These are phyloP conservation scores for Paraconiothyrium brasiliense DNA, from an alignment of 2,329 filamentous ascomycete species.

Conservation along the genomic window DNA sequence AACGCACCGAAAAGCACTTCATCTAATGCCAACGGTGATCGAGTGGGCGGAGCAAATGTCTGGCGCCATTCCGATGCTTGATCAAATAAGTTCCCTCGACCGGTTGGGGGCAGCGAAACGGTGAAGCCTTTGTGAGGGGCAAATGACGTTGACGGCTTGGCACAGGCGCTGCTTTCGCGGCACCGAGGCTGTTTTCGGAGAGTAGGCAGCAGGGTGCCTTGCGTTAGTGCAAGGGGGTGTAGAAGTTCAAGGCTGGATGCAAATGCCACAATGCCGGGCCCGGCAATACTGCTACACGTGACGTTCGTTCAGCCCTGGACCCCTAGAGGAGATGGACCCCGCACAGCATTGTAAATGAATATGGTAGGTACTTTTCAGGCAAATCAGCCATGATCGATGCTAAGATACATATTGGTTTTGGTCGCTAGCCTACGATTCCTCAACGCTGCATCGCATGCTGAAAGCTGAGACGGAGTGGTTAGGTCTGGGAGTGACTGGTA, in stretches of 20 bases:
- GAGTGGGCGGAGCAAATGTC: background rate
- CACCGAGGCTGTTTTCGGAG: background rate
- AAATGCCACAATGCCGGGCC: background rate
- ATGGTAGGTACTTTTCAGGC: too few species aligned
- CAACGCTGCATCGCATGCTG: too few species aligned
- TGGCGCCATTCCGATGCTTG: background rate
- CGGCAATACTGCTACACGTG: too few species aligned
- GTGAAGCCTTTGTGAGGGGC: slow-evolving; percentile 10
- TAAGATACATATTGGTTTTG: too few species aligned
- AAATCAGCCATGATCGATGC: too few species aligned
- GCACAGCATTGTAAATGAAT: too few species aligned
- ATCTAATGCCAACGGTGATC: background rate
- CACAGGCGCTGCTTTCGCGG: background rate
- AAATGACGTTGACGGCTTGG: slow-evolving; percentile 15
- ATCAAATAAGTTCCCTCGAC: background rate
- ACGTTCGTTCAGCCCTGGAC: too few species aligned
- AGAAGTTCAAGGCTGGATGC: background rate
- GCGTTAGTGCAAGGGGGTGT: slow-evolving; percentile 7
- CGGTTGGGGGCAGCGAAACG: background rate
- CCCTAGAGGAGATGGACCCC: too few species aligned
- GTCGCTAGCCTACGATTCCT: too few species aligned
- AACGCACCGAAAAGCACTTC: background rate
- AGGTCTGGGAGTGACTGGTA: too few species aligned
- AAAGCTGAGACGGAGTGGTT: too few species aligned
- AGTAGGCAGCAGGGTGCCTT: slow-evolving; percentile 7